A percentile compares a stretch with the other conserved stretches of the same genome.
Evolutionary conservation across 2,329 filamentous ascomycete genomes (phyloP).

Genomic region (Sodiomyces alkalinus): DNA sequence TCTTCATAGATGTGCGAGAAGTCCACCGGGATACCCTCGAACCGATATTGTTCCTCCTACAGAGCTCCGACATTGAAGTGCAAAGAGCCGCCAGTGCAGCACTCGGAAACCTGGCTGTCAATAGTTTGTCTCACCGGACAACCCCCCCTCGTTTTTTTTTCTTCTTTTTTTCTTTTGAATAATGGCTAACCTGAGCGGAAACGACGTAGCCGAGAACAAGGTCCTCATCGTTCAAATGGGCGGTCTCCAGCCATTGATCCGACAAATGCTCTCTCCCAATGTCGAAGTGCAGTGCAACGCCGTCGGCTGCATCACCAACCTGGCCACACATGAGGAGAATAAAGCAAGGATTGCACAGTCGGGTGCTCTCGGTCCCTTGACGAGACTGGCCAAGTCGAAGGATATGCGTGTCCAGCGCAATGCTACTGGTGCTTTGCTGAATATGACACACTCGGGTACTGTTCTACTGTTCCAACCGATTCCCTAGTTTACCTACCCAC

Average conservation of each 20-base stretch:
- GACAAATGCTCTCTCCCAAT: slow-evolving; percentile 95
- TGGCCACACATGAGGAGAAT: slow-evolving; percentile 97
- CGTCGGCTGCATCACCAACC: slow-evolving; percentile 94
- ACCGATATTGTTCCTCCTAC: slow-evolving; percentile 86
- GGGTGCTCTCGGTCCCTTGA: slow-evolving; percentile 80
- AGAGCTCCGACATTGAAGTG: slow-evolving; percentile 92
- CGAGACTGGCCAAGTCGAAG: slow-evolving; percentile 85
- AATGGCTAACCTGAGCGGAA: no score
- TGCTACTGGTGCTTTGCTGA: slow-evolving; percentile 86
- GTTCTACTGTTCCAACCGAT: no score
- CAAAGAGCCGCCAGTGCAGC: slow-evolving; percentile 93
- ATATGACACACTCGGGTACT: slow-evolving; percentile 97
- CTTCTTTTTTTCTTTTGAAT: no score
- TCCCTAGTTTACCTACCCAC: no score
- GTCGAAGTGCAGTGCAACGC: slow-evolving; percentile 99
- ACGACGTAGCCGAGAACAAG: slow-evolving; percentile 78
- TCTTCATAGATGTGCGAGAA: slow-evolving; percentile 72
- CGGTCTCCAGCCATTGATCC: slow-evolving; percentile 79
- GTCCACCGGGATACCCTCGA: slow-evolving; percentile 91
- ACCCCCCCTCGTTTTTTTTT: not conserved
- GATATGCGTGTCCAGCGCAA: slow-evolving; percentile 98
- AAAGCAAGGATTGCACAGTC: slow-evolving; percentile 97
- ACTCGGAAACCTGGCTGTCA: slow-evolving; percentile 88
- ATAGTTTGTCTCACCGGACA: slow-evolving; percentile 48
- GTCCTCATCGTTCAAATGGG: slow-evolving; percentile 88